A percentile compares a stretch with the other conserved stretches of the same genome.
These are phyloP conservation scores for Gonapodya prolifera DNA, from an alignment of 192 early-diverging fungal species.

Conservation along the genomic window DNA sequence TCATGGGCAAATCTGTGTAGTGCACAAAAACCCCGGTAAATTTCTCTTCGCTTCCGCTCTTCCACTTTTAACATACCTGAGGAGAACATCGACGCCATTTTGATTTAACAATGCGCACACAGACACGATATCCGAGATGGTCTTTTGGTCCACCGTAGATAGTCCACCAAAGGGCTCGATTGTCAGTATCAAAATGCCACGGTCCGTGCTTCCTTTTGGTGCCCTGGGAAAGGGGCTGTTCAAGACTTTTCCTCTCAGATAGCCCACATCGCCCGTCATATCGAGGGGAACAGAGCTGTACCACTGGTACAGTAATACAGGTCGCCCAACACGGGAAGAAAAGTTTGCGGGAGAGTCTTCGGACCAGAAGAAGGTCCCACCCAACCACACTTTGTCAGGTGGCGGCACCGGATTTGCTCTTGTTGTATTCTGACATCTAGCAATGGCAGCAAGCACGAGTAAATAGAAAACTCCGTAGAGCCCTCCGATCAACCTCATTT, in stretches of 20 bases:
- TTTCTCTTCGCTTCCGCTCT: neutral
- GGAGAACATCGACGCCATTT: neutral
- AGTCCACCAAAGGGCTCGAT: neutral
- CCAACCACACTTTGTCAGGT: neutral
- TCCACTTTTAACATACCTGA: neutral
- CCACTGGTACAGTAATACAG: neutral
- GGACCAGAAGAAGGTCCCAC: neutral
- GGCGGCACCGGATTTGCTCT: neutral
- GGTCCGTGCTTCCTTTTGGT: neutral
- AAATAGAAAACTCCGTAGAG: too few species aligned
- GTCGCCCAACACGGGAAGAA: neutral
- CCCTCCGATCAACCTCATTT: too few species aligned
- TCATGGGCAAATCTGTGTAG: neutral
- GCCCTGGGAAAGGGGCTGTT: neutral
- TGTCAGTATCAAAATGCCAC: neutral
- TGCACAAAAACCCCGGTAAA: neutral
- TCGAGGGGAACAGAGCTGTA: neutral
- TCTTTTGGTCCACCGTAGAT: neutral
- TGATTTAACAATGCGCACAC: neutral
- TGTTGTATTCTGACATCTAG: too few species aligned
- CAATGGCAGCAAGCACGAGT: too few species aligned
- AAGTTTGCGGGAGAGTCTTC: neutral
- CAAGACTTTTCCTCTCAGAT: neutral
- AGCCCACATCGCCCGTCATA: neutral
- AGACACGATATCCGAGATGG: neutral